These are phyloP conservation scores for Diaporthe sp. DNA, from an alignment of 2,329 filamentous ascomycete species.

Conservation along the genomic window DNA sequence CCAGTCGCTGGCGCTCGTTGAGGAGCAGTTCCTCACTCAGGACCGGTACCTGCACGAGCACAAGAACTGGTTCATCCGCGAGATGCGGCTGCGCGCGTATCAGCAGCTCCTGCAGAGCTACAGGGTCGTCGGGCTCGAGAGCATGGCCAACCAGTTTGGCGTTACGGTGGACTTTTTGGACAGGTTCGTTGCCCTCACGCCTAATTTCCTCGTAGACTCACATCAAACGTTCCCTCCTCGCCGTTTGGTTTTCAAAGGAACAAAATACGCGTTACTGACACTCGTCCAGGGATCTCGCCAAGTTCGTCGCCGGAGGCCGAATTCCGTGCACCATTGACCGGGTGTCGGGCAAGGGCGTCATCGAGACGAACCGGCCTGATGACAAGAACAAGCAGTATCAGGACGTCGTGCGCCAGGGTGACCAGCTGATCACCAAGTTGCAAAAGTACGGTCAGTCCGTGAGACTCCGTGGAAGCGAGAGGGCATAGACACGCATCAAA, in stretches of 20 bases:
- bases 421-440: slow-evolving; percentile 97
- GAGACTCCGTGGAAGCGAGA: slow-evolving; percentile 92
- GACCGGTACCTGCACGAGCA: slow-evolving; percentile 97
- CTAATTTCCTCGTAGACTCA: background rate
- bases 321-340: slow-evolving; percentile 98
- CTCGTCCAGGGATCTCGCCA: slow-evolving; percentile 83
- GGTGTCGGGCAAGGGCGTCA: slow-evolving; percentile 94
- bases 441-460: slow-evolving; percentile 99
- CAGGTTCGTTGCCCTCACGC: slow-evolving; percentile 71
- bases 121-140: slow-evolving; percentile 94
- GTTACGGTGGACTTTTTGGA: slow-evolving; percentile 97
- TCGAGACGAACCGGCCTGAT: slow-evolving; percentile 97
- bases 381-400: slow-evolving; percentile 99
- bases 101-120: slow-evolving; percentile 98
- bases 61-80: slow-evolving; percentile 95
- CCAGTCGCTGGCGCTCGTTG: slow-evolving; percentile 86
- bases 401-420: slow-evolving; percentile 96
- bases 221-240: background rate
- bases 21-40: slow-evolving; percentile 93
- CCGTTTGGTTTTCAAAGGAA: background rate
- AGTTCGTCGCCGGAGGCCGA: slow-evolving; percentile 94
- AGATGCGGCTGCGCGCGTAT: slow-evolving; percentile 97
- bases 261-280: slow-evolving; percentile 9
- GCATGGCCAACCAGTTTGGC: slow-evolving; percentile 97
- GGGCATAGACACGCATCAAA: slow-evolving; percentile 69